A percentile compares a stretch with the other conserved stretches of the same genome.
Conservation (phyloP, 106 monocot genomes). For the Dendrobium officinale region DNA sequence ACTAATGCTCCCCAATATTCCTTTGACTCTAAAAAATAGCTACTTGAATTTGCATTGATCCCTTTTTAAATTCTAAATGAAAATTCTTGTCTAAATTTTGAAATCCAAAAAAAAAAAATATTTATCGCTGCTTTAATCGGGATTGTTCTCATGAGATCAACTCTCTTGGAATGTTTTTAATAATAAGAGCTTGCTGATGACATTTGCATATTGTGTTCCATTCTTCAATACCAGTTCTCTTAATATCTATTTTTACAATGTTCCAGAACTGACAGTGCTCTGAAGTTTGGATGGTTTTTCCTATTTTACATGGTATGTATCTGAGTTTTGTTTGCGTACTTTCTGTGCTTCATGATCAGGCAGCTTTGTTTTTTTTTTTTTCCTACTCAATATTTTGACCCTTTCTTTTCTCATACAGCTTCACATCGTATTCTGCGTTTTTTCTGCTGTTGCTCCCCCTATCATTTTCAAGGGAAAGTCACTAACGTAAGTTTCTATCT, state of each 20-base stretch:
- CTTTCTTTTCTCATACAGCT: constrained; percentile 27
- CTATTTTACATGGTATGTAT: constrained; percentile 42
- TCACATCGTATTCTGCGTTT: constrained; percentile 54
- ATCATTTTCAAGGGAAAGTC: constrained; percentile 70
- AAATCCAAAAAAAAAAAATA: too few relatives aligned
- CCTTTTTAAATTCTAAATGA: too few relatives aligned
- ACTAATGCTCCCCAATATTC: too few relatives aligned
- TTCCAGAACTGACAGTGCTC: constrained; percentile 63
- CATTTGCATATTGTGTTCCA: background rate
- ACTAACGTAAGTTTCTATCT: constrained; percentile 48
- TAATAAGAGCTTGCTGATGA: too few relatives aligned
- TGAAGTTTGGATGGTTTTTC: constrained; percentile 68
- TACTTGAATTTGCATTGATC: too few relatives aligned
- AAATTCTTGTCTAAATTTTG: too few relatives aligned
- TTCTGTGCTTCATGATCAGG: background rate
- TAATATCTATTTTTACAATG: background rate
- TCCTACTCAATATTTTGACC: background rate
- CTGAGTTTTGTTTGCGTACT: background rate
- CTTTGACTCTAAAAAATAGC: too few relatives aligned
- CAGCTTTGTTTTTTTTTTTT: too few relatives aligned
- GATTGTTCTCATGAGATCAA: too few relatives aligned
- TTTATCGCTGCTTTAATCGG: too few relatives aligned
- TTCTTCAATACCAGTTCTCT: background rate
- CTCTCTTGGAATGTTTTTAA: too few relatives aligned
- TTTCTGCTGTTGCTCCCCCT: constrained; percentile 67